These are phyloP conservation scores for Stereocaulon alpinum DNA, from an alignment of 495 filamentous ascomycete species.

Conservation along the genomic window DNA sequence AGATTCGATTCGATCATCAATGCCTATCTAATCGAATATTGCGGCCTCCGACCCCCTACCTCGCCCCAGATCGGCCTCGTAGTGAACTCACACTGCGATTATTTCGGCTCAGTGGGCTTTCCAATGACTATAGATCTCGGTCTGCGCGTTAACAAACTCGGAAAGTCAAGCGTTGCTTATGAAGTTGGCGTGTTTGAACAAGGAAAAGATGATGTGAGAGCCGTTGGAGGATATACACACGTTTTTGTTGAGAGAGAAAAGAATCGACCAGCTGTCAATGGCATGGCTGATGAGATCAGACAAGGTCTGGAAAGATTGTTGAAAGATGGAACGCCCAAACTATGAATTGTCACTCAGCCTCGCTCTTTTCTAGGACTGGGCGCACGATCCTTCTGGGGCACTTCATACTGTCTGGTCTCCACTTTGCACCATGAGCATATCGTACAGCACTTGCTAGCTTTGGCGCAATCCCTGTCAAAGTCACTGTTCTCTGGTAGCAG, in stretches of 20 bases:
- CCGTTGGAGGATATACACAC: constrained; percentile 79
- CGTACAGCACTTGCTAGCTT: too few species aligned
- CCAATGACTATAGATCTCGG: constrained; percentile 74
- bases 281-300: constrained; percentile 47
- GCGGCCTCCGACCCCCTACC: constrained; percentile 59
- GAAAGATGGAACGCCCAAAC: constrained; percentile 14
- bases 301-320: constrained; percentile 39
- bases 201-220: constrained; percentile 63
- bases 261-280: constrained; percentile 49
- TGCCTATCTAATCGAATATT: constrained; percentile 73
- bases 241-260: constrained; percentile 74
- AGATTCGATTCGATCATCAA: constrained; percentile 80
- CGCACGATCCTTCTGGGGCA: not conserved
- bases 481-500: too few species aligned
- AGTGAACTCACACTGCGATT: constrained; percentile 73
- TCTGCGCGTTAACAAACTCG: constrained; percentile 71
- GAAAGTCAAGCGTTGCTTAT: constrained; percentile 83
- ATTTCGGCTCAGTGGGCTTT: constrained; percentile 74
- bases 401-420: too few species aligned
- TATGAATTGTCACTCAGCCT: constrained; percentile 16
- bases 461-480: too few species aligned
- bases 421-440: too few species aligned
- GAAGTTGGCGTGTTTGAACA: constrained; percentile 81
- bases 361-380: not conserved
- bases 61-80: constrained; percentile 67